Conservation (phyloP, 78 protist species). For the Dictyostelium brefeldianum region DNA sequence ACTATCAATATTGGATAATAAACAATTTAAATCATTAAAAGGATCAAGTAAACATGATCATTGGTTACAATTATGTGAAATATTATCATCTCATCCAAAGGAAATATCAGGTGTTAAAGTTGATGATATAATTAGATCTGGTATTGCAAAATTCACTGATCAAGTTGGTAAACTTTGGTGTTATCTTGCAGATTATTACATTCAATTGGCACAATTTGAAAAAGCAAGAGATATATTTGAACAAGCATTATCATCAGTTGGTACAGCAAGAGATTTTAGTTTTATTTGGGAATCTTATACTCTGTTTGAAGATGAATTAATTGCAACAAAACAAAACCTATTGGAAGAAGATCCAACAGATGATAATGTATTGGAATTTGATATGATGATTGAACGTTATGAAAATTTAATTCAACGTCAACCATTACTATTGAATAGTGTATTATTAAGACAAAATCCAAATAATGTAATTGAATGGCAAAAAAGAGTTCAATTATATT, state of each 20-base stretch:
- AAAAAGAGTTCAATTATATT: constrained; percentile 90
- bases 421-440: constrained; percentile 90
- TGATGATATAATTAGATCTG: constrained; percentile 91
- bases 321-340: constrained; percentile 80
- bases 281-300: constrained; percentile 97
- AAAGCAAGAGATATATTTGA: constrained; percentile 98
- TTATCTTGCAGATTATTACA: constrained; percentile 95
- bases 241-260: constrained; percentile 93
- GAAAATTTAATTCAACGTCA: constrained; percentile 91
- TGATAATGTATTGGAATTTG: constrained; percentile 84
- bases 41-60: constrained; percentile 94
- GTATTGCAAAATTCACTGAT: constrained; percentile 88
- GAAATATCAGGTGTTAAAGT: constrained; percentile 47
- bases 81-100: constrained; percentile 76
- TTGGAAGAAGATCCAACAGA: constrained; percentile 21
- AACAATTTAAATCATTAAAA: constrained; percentile 82
- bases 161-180: constrained; percentile 97
- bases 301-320: constrained; percentile 92
- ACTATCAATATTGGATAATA: constrained; percentile 78
- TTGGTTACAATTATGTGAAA: constrained; percentile 97
- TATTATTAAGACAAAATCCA: constrained; percentile 96
- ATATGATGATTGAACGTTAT: constrained; percentile 88
- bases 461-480: constrained; percentile 98
- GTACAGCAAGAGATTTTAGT: constrained; percentile 96
- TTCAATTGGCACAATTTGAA: constrained; percentile 95